Conservation (phyloP, 2,329 filamentous ascomycete genomes). For the Cladosporium sp. region DNA sequence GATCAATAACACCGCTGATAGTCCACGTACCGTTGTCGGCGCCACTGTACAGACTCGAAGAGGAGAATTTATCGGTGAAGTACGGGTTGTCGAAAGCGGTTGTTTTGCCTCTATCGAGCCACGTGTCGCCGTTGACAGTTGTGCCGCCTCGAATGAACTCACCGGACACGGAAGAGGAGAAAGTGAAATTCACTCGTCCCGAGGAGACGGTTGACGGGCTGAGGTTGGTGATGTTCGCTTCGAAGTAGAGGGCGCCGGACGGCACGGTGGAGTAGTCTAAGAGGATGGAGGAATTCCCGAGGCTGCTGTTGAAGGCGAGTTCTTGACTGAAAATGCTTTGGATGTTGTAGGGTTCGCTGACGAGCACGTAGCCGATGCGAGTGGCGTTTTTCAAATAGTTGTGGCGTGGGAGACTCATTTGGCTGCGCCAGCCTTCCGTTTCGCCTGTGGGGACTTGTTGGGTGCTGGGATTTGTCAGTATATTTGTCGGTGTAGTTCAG, state of each 20-base stretch:
- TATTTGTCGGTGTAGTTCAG: no score
- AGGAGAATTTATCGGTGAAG: slow-evolving; percentile 52
- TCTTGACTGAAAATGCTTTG: slow-evolving; percentile 42
- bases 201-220: slow-evolving; percentile 22
- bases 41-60: slow-evolving; percentile 25
- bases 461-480: slow-evolving; percentile 23
- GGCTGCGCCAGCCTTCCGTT: slow-evolving; percentile 49
- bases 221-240: slow-evolving; percentile 48
- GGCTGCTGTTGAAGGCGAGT: slow-evolving; percentile 40
- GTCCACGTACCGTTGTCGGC: slow-evolving; percentile 30
- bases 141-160: slow-evolving; percentile 50
- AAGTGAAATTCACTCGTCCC: slow-evolving; percentile 49
- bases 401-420: slow-evolving; percentile 49
- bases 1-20: slow-evolving; percentile 50
- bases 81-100: slow-evolving; percentile 50
- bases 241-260: slow-evolving; percentile 51
- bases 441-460: slow-evolving; percentile 48
- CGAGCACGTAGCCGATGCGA: slow-evolving; percentile 48
- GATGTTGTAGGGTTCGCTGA: slow-evolving; percentile 48
- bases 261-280: slow-evolving; percentile 48
- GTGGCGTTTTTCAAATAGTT: slow-evolving; percentile 50
- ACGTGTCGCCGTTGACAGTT: slow-evolving; percentile 46
- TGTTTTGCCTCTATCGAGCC: slow-evolving; percentile 48
- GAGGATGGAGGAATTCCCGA: slow-evolving; percentile 46
- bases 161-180: slow-evolving; percentile 45